phyloP scores from a whole-genome alignment of 805 yeast species.

The Sungouiozyma ichnusensis region DNA sequence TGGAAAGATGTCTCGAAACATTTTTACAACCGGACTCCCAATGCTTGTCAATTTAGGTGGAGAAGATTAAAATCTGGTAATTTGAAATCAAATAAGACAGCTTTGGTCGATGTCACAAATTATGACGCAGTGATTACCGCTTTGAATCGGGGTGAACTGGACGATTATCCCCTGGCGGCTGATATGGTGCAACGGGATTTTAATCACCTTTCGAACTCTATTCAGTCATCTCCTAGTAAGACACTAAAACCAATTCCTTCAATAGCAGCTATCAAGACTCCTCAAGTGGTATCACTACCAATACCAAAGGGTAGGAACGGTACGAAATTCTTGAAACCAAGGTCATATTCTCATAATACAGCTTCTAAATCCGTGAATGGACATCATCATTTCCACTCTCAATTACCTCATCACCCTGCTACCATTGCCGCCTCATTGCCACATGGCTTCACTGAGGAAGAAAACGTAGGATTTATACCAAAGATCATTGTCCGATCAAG shows the following conservation, averaged over 20 bases:
- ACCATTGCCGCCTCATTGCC: not conserved
- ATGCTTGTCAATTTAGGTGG: slow-evolving; percentile 88
- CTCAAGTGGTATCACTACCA: not conserved
- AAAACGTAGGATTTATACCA: slow-evolving; percentile 28
- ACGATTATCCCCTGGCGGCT: not conserved
- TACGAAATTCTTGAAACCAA: slow-evolving; percentile 18
- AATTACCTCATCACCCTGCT: not conserved
- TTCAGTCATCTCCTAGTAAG: not conserved
- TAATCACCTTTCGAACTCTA: not conserved
- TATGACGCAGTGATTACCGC: slow-evolving; percentile 1
- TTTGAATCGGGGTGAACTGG: not conserved
- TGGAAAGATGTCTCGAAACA: slow-evolving; percentile 82
- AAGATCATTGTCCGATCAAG: slow-evolving; percentile 28
- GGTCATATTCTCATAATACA: slow-evolving; percentile 24
- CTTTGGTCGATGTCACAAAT: slow-evolving; percentile 9
- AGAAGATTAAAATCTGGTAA: slow-evolving; percentile 48
- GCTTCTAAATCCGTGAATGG: not conserved
- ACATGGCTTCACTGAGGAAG: slow-evolving; percentile 14
- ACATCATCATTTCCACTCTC: not conserved
- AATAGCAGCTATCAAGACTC: not conserved
- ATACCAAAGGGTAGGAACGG: not conserved
- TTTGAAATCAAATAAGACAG: slow-evolving; percentile 29
- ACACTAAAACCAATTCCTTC: not conserved
- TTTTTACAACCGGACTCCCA: slow-evolving; percentile 73
- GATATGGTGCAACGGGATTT: not conserved